Percentiles rank a stretch among this genome's conserved stretches.
These are phyloP conservation scores for Circinella minor DNA, from an alignment of 371 early-diverging fungal genomes.

Conservation along the genomic window DNA sequence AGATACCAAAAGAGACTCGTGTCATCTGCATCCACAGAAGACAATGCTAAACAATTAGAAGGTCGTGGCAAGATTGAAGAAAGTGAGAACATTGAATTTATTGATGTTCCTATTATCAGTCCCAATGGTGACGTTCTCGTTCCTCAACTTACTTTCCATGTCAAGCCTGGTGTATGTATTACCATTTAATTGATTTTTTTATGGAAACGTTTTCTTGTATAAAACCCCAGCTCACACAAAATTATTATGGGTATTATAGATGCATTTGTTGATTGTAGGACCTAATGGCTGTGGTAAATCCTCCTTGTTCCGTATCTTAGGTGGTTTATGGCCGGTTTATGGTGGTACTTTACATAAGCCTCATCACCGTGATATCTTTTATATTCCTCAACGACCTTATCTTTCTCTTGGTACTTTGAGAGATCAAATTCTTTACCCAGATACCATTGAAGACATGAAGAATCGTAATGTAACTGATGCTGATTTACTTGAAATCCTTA, in stretches of 20 bases:
- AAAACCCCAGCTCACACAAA: neutral
- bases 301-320: slow-evolving; percentile 94
- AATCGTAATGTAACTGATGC: slow-evolving; percentile 65
- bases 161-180: slow-evolving; percentile 74
- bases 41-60: slow-evolving; percentile 60
- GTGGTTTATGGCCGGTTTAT: slow-evolving; percentile 93
- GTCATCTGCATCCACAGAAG: slow-evolving; percentile 61
- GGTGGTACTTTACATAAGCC: slow-evolving; percentile 89
- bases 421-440: slow-evolving; percentile 94
- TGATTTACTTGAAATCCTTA: slow-evolving; percentile 72
- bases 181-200: neutral
- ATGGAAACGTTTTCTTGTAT: neutral
- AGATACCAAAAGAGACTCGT: slow-evolving; percentile 70
- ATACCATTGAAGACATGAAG: slow-evolving; percentile 74
- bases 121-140: slow-evolving; percentile 97
- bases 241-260: slow-evolving; percentile 37
- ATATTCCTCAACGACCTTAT: slow-evolving; percentile 97
- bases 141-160: slow-evolving; percentile 83
- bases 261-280: slow-evolving; percentile 92
- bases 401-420: slow-evolving; percentile 92
- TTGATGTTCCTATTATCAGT: slow-evolving; percentile 91
- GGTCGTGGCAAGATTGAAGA: slow-evolving; percentile 74
- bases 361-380: slow-evolving; percentile 85
- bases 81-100: slow-evolving; percentile 84
- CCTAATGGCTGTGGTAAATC: slow-evolving; percentile 96